A percentile compares a stretch with the other conserved stretches of the same genome.
Evolutionary conservation across 768 basidiomycete species (phyloP).

Genomic region (Russula abietina): DNA sequence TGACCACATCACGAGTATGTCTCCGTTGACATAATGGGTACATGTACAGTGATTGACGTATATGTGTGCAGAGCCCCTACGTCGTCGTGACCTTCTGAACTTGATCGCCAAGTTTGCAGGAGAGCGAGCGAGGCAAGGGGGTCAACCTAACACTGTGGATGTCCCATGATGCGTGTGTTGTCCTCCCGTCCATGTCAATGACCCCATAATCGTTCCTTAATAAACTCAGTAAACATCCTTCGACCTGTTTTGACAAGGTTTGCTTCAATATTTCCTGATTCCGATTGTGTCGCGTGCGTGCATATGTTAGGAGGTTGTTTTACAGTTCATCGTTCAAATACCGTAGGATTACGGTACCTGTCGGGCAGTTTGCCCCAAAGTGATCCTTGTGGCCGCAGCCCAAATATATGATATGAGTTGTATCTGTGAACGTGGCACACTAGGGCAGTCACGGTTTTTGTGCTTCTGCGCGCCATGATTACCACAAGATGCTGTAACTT

Average conservation of each 20-base stretch:
- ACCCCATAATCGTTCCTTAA: neutral
- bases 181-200: neutral
- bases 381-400: too few species aligned
- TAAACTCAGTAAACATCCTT: neutral
- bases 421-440: too few species aligned
- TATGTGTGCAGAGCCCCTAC: slow-evolving; percentile 55
- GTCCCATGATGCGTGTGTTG: slow-evolving; percentile 8
- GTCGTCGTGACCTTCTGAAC: slow-evolving; percentile 73
- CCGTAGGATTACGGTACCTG: too few species aligned
- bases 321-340: too few species aligned
- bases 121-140: slow-evolving; percentile 39
- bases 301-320: too few species aligned
- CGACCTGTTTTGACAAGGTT: neutral
- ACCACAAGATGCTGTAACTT: too few species aligned
- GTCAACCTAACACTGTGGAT: slow-evolving; percentile 10
- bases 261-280: neutral
- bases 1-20: slow-evolving; percentile 76
- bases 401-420: too few species aligned
- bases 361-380: too few species aligned
- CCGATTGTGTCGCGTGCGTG: too few species aligned
- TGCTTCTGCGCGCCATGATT: too few species aligned
- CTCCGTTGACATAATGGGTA: neutral
- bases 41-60: neutral
- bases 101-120: slow-evolving; percentile 76
- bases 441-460: too few species aligned